Evolutionary conservation across 208 protist genomes (phyloP), one percentile per base, ranked within the genome.

Genomic region (Balamuthia mandrillaris): DNA sequence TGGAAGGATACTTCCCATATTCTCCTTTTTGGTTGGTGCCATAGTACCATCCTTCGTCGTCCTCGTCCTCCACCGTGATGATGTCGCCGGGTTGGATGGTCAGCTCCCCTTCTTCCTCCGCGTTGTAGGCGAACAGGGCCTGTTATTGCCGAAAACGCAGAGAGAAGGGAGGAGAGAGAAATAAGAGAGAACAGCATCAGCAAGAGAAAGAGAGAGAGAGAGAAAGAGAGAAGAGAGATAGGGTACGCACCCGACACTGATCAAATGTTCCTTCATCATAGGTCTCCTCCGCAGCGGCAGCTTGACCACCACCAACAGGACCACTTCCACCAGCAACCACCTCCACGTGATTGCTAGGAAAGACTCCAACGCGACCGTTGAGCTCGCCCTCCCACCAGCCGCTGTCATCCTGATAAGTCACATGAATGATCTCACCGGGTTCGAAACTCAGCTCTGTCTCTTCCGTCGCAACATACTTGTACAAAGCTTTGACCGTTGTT

Each of bases 301-400:
- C 54, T 7, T 54, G 41, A 39, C 29, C 66, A 24, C 66, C 66
- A 27, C 44, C 44, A 24, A 3, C 6, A 33, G 24, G 44, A 18
- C 41, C 37, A 24, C 39, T 44, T 31, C 56, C 10, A 21, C 56
- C 18, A 29, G 56, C 63, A 7, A 81, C n/a, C 1, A 52, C 51
- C 21, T 81, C 74, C 1, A 81, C 74, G 39, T 42, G 65, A 3
- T 42, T 81, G 35, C 49, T 33, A 2, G 87, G 87, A 63, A 89
- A 79, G 16, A 14, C 54, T 5, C 87, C 87, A 1, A 47, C 37
- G n/a, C 16, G 10, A 24, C 81, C 70, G 54, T 81, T 87, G 10
- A 95, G 90, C 75, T 92, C 93, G 29, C 95, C 95, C 54, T 94
- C 81, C 94, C 94, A 96, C 89, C 93, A 96, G 3, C 95, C 95